Evolutionary conservation across 495 filamentous ascomycete species (phyloP).

Genomic region (Lasiosphaeris hirsuta): DNA sequence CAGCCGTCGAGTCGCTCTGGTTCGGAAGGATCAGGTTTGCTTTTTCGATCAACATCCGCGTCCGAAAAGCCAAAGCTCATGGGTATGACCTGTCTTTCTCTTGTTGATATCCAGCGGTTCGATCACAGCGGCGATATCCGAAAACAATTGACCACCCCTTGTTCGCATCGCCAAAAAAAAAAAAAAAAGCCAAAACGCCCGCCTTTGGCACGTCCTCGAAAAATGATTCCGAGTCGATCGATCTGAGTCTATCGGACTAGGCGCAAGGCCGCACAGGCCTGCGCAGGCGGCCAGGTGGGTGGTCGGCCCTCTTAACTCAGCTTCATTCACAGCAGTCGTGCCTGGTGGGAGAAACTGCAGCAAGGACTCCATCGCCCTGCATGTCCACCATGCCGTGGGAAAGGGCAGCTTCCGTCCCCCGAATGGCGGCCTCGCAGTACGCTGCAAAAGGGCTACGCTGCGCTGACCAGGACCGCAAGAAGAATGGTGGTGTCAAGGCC

Average conservation of each 20-base stretch:
- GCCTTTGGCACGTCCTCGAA: neutral
- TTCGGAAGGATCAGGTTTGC: slow-evolving; percentile 6
- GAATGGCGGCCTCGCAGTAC: neutral
- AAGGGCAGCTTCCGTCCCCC: slow-evolving; percentile 14
- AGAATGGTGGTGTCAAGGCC: neutral
- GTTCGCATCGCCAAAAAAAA: neutral
- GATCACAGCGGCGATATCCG: slow-evolving; percentile 10
- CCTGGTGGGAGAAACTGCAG: neutral
- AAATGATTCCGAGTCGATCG: slow-evolving; percentile 20
- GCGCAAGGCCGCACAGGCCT: slow-evolving; percentile 4
- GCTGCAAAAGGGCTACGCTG: neutral
- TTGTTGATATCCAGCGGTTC: neutral
- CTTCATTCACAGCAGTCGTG: too few species aligned
- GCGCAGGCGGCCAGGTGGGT: neutral
- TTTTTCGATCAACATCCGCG: slow-evolving; percentile 1
- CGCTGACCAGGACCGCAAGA: neutral
- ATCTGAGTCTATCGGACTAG: slow-evolving; percentile 10
- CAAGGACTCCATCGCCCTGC: neutral
- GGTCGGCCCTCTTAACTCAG: too few species aligned
- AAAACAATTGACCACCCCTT: neutral
- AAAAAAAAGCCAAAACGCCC: slow-evolving; percentile 1
- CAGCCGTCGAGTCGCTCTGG: slow-evolving; percentile 9
- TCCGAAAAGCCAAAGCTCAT: neutral
- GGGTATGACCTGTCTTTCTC: neutral
- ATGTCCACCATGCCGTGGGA: slow-evolving; percentile 11